These are phyloP conservation scores for Talaromyces sp. DNA, from an alignment of 2,329 filamentous ascomycete species.

Conservation along the genomic window DNA sequence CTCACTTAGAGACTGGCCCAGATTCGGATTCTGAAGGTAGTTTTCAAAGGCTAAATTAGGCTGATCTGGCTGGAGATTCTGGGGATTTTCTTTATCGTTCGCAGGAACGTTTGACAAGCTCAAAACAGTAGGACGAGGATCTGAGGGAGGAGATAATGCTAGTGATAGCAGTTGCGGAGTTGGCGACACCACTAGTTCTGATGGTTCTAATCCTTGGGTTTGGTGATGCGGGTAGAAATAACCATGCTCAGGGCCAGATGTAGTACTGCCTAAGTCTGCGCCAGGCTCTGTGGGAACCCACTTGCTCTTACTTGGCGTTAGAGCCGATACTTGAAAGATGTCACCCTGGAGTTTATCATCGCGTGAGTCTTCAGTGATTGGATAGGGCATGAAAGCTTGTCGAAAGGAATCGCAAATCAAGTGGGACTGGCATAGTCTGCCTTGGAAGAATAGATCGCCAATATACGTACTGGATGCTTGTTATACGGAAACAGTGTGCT, in stretches of 20 bases:
- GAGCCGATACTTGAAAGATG: neutral
- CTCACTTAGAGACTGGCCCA: neutral
- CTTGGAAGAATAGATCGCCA: conserved; percentile 6
- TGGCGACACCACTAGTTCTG: neutral
- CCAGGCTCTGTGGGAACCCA: neutral
- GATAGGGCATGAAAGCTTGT: conserved; percentile 9
- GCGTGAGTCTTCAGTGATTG: conserved; percentile 15
- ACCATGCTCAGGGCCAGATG: neutral
- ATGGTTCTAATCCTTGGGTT: neutral
- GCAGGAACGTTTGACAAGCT: neutral
- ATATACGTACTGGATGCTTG: conserved; percentile 10
- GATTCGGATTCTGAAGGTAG: neutral
- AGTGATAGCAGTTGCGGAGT: neutral
- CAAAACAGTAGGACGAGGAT: neutral
- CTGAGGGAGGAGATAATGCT: neutral
- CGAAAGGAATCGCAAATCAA: conserved; percentile 1
- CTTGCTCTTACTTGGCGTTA: conserved; percentile 2
- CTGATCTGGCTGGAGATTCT: neutral
- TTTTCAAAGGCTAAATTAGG: neutral
- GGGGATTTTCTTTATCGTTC: neutral
- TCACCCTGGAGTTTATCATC: conserved; percentile 5
- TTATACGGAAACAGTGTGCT: neutral
- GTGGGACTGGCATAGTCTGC: conserved; percentile 10
- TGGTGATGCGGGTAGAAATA: neutral
- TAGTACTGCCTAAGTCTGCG: neutral